These are phyloP conservation scores for Lactarius sp. DNA, from an alignment of 768 basidiomycete species.

Conservation along the genomic window DNA sequence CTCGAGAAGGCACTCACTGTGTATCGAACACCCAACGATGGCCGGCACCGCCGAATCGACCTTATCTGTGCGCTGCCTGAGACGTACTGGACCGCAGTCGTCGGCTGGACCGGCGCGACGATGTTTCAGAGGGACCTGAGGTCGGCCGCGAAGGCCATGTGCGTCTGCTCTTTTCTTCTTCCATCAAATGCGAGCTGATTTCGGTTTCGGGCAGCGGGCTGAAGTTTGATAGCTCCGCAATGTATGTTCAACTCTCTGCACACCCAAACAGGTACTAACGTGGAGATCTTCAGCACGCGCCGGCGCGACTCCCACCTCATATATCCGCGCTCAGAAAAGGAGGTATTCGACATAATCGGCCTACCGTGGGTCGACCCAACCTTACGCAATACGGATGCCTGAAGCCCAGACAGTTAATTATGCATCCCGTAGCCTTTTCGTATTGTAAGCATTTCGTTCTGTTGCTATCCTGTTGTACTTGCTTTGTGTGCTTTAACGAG, in stretches of 20 bases:
- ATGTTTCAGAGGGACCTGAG: constrained; percentile 88
- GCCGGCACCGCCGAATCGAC: constrained; percentile 59
- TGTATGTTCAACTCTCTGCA: neutral
- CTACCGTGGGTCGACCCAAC: constrained; percentile 67
- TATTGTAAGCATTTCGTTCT: neutral
- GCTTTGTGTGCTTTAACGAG: neutral
- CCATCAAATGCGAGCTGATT: neutral
- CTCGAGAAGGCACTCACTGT: constrained; percentile 84
- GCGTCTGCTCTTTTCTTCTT: constrained; percentile 15
- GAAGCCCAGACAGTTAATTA: constrained; percentile 34
- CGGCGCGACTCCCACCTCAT: constrained; percentile 58
- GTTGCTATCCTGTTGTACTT: constrained; percentile 7
- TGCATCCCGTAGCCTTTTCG: neutral
- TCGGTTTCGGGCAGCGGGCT: constrained; percentile 46
- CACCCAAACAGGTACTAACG: neutral
- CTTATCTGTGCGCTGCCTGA: constrained; percentile 74
- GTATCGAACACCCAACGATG: constrained; percentile 53
- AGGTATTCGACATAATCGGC: constrained; percentile 67
- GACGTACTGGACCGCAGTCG: constrained; percentile 82
- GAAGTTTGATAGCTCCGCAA: constrained; percentile 66
- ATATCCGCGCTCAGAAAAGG: constrained; percentile 59
- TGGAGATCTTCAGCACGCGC: constrained; percentile 43
- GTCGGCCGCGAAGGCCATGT: constrained; percentile 64
- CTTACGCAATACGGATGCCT: constrained; percentile 66
- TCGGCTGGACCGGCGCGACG: constrained; percentile 90